phyloP scores from a whole-genome alignment of 805 yeast genomes.

The Ogataea neopini region DNA sequence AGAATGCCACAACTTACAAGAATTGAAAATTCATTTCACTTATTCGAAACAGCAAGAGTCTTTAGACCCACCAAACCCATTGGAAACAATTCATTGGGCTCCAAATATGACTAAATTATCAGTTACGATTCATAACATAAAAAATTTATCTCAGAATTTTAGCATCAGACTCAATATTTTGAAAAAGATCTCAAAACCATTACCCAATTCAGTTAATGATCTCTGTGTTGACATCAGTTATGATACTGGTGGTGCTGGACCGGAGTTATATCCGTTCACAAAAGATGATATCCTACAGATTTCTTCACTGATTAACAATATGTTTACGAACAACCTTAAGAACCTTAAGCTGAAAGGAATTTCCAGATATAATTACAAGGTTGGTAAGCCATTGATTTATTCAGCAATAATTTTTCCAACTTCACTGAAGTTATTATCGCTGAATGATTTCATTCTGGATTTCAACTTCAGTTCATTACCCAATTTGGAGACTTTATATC shows the following conservation, averaged over 20 bases:
- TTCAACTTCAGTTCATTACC: slow-evolving; percentile 29
- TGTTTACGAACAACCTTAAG: slow-evolving; percentile 30
- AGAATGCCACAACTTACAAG: slow-evolving; percentile 30
- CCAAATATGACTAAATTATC: slow-evolving; percentile 30
- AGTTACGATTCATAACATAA: slow-evolving; percentile 33
- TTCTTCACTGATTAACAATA: slow-evolving; percentile 27
- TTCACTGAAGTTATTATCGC: slow-evolving; percentile 28
- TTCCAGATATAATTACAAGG: slow-evolving; percentile 33
- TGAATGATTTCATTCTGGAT: slow-evolving; percentile 34
- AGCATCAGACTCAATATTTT: slow-evolving; percentile 31
- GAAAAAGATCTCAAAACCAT: slow-evolving; percentile 29
- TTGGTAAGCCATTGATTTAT: slow-evolving; percentile 33
- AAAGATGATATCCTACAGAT: slow-evolving; percentile 33
- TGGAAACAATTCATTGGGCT: slow-evolving; percentile 28
- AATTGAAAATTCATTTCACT: slow-evolving; percentile 33
- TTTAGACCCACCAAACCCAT: slow-evolving; percentile 10
- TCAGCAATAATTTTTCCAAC: slow-evolving; percentile 32
- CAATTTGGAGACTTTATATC: slow-evolving; percentile 26
- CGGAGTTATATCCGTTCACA: slow-evolving; percentile 30
- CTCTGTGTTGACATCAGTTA: slow-evolving; percentile 34
- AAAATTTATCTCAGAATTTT: slow-evolving; percentile 30
- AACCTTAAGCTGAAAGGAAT: slow-evolving; percentile 33
- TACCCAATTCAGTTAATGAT: slow-evolving; percentile 31
- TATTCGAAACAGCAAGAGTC: slow-evolving; percentile 24
- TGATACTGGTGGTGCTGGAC: slow-evolving; percentile 31